Evolutionary conservation across 2,329 filamentous ascomycete species (phyloP).

Genomic region (Botrytis medusae): DNA sequence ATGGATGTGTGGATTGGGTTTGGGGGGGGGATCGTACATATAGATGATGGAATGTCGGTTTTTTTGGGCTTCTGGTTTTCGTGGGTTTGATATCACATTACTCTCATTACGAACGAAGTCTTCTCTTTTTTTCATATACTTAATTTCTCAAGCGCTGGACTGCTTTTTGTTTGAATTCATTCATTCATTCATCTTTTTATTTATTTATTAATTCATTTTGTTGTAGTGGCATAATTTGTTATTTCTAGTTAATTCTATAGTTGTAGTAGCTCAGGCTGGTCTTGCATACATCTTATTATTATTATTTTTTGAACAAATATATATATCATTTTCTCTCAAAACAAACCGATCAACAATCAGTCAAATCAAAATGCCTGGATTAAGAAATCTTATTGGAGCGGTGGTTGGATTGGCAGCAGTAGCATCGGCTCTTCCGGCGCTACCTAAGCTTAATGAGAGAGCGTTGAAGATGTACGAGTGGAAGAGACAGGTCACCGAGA

Average conservation of each 20-base stretch:
- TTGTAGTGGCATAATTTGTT: conserved; percentile 11
- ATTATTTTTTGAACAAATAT: neutral
- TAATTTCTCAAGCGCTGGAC: conserved; percentile 39
- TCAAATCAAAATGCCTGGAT: conserved; percentile 34
- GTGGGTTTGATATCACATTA: neutral
- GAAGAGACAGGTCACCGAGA: conserved; percentile 35
- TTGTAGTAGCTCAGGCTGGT: conserved; percentile 39
- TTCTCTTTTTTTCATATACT: neutral
- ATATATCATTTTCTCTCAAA: neutral
- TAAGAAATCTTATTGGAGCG: conserved; percentile 36
- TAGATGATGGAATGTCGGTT: neutral
- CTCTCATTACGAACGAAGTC: neutral
- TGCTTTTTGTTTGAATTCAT: conserved; percentile 35
- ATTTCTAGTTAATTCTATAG: neutral
- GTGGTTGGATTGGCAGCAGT: conserved; percentile 33
- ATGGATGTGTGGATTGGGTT: neutral
- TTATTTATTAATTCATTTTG: conserved; percentile 25
- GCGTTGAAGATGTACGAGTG: conserved; percentile 34
- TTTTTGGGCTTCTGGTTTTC: neutral
- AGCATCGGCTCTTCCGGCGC: conserved; percentile 35
- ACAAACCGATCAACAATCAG: neutral
- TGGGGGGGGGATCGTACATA: neutral
- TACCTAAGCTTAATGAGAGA: conserved; percentile 34
- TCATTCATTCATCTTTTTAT: conserved; percentile 26
- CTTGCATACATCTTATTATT: conserved; percentile 31